Evolutionary conservation across 2,329 filamentous ascomycete species (phyloP).

Genomic region (Phyllosticta paracitricarpa): DNA sequence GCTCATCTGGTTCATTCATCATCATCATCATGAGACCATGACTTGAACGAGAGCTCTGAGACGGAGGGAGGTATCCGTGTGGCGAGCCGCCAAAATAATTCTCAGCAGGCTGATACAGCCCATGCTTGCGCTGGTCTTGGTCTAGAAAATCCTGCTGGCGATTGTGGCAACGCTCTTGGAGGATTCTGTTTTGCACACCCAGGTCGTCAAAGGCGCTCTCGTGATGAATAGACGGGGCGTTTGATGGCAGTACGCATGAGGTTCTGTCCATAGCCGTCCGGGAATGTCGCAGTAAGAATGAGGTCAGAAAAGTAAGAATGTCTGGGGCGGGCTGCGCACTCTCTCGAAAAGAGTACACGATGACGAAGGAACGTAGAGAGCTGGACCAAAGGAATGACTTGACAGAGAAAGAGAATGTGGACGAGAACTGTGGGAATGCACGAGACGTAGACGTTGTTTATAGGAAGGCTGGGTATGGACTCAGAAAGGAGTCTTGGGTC

Average conservation of each 20-base stretch:
- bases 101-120: conserved; percentile 9
- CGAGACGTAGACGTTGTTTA: conserved; percentile 14
- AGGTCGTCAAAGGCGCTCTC: conserved; percentile 16
- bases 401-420: conserved; percentile 21
- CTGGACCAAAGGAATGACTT: conserved; percentile 37
- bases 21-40: conserved; percentile 1
- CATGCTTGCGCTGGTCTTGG: conserved; percentile 20
- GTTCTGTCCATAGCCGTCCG: conserved; percentile 15
- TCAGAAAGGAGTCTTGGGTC: conserved; percentile 9
- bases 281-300: conserved; percentile 16
- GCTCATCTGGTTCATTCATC: conserved; percentile 6
- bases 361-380: conserved; percentile 32
- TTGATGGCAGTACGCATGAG: conserved; percentile 33
- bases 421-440: conserved; percentile 24
- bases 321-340: conserved; percentile 21
- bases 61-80: conserved; percentile 1
- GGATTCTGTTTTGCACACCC: conserved; percentile 21
- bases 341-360: conserved; percentile 14
- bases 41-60: background rate
- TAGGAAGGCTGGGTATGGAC: conserved; percentile 10
- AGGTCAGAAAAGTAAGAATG: conserved; percentile 29
- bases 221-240: conserved; percentile 28
- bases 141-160: conserved; percentile 25
- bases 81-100: conserved; percentile 2
- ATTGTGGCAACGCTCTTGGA: conserved; percentile 35